Conservation (phyloP, 805 yeast species). For the Saturnispora zaruensis region DNA sequence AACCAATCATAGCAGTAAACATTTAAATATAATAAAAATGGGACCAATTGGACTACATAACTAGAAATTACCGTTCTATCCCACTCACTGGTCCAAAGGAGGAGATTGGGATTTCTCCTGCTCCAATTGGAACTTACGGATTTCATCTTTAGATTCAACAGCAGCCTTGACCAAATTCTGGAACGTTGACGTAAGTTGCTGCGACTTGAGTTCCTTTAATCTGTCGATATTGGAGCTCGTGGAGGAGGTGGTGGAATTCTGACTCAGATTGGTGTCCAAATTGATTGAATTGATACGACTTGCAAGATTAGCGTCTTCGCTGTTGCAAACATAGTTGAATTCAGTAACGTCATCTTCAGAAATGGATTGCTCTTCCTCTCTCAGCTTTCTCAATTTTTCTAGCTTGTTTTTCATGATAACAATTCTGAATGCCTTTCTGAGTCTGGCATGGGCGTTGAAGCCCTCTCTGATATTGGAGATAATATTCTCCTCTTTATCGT, state of each 20-base stretch:
- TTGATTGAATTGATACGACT: conserved; percentile 13
- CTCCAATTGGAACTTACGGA: conserved; percentile 21
- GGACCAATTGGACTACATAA: neutral
- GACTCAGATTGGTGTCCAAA: neutral
- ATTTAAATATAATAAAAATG: too few relatives aligned
- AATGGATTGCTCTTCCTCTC: conserved; percentile 41
- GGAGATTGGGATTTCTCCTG: conserved; percentile 13
- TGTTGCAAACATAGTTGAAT: conserved; percentile 26
- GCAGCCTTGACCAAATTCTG: conserved; percentile 27
- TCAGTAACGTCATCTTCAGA: conserved; percentile 28
- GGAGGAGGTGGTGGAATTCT: neutral
- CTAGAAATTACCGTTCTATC: neutral
- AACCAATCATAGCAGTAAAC: neutral
- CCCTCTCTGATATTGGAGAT: conserved; percentile 74
- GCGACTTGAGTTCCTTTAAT: conserved; percentile 14
- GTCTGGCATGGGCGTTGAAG: conserved; percentile 74
- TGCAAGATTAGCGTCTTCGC: conserved; percentile 37
- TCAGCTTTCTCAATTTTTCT: conserved; percentile 55
- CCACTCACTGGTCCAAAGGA: neutral
- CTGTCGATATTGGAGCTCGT: neutral
- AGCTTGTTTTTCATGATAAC: conserved; percentile 77
- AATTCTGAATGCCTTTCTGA: conserved; percentile 78
- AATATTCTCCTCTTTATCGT: conserved; percentile 41
- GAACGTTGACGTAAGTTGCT: conserved; percentile 24
- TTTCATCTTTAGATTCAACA: conserved; percentile 26